Conservation (phyloP, 2,329 filamentous ascomycete species). For the Elsinoe arachidis region DNA sequence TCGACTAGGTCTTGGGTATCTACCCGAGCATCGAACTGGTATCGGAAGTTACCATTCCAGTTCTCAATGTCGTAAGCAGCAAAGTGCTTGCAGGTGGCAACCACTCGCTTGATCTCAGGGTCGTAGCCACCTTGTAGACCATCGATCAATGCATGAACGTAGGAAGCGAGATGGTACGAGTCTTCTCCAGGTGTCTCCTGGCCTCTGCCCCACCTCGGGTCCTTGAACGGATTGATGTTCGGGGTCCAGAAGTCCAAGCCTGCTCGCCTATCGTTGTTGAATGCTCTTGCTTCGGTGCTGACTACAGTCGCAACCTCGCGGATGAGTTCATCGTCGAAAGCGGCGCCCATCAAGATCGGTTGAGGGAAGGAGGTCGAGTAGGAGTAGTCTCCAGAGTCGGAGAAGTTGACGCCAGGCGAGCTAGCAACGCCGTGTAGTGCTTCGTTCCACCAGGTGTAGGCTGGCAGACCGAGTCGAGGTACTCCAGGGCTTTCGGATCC, state of each 20-base stretch:
- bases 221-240: conserved; percentile 55
- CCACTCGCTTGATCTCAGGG: conserved; percentile 30
- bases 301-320: conserved; percentile 47
- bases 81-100: conserved; percentile 41
- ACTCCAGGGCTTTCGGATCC: conserved; percentile 43
- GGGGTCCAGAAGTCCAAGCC: conserved; percentile 57
- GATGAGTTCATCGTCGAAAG: conserved; percentile 57
- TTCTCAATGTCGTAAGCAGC: conserved; percentile 27
- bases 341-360: conserved; percentile 53
- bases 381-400: conserved; percentile 44
- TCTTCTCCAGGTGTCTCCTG: conserved; percentile 21
- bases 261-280: conserved; percentile 50
- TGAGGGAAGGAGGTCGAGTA: conserved; percentile 58
- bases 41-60: conserved; percentile 28
- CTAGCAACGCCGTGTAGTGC: conserved; percentile 46
- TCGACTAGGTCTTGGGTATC: conserved; percentile 55
- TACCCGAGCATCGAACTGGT: conserved; percentile 50
- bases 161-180: conserved; percentile 27
- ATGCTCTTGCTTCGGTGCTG: conserved; percentile 55
- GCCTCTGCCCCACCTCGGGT: conserved; percentile 37
- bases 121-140: conserved; percentile 28
- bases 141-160: conserved; percentile 27
- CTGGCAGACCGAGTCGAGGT: conserved; percentile 47
- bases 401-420: conserved; percentile 48
- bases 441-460: conserved; percentile 55